Conservation (phyloP, 73 alveolate species). For the Blepharisma japonicum region DNA sequence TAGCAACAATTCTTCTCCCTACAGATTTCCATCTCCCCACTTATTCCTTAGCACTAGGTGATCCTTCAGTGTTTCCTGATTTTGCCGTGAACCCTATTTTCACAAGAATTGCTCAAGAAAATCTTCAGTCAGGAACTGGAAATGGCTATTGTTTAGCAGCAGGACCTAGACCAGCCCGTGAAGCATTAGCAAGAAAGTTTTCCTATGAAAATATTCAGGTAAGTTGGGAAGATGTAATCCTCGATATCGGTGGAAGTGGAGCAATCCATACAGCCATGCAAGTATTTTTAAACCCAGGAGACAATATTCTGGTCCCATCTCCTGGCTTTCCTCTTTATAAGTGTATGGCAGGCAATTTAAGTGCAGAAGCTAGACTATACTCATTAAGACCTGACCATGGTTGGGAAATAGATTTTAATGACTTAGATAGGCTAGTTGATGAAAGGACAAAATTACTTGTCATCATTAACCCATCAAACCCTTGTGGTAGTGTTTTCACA, state of each 20-base stretch:
- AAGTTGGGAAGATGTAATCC: constrained; percentile 59
- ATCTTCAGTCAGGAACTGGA: no score
- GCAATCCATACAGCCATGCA: constrained; percentile 59
- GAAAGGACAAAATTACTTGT: constrained; percentile 62
- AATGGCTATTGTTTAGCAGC: not conserved
- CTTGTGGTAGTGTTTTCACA: constrained; percentile 77
- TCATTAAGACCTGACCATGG: constrained; percentile 63
- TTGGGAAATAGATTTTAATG: constrained; percentile 65
- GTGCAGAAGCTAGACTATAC: constrained; percentile 56
- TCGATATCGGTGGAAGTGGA: constrained; percentile 72
- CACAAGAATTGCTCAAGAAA: no score
- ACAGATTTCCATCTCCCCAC: no score
- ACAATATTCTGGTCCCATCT: constrained; percentile 78
- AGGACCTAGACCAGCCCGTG: constrained; percentile 22
- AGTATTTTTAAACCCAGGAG: constrained; percentile 68
- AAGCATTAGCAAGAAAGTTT: constrained; percentile 37
- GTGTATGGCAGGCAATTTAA: constrained; percentile 39
- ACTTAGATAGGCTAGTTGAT: constrained; percentile 46
- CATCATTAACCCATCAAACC: constrained; percentile 78
- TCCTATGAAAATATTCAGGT: constrained; percentile 29
- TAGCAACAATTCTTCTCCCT: no score
- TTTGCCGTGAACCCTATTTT: no score
- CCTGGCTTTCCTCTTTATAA: constrained; percentile 73
- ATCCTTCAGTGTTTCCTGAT: no score
- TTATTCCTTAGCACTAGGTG: no score